A percentile compares a stretch with the other conserved stretches of the same genome.
phyloP scores from a whole-genome alignment of 352 stramenopile genomes.

The Pythium rhizo-oryzae region DNA sequence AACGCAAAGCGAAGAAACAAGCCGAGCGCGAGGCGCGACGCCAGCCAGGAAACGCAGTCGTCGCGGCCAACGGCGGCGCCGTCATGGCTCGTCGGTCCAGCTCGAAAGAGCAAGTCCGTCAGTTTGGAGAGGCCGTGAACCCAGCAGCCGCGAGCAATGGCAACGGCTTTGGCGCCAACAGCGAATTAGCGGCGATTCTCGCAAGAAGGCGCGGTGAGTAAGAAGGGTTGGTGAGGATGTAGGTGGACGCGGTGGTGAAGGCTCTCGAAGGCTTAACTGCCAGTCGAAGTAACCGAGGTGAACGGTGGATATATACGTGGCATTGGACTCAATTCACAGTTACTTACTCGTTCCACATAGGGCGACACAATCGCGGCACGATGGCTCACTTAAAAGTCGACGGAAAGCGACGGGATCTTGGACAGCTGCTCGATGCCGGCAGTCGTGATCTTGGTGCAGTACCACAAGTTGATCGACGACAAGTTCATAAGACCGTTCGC shows the following conservation, averaged over 20 bases:
- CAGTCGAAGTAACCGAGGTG: background rate
- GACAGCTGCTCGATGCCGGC: conserved; percentile 52
- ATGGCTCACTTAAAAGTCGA: conserved; percentile 44
- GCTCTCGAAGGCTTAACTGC: background rate
- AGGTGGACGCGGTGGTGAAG: background rate
- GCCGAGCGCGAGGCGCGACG: conserved; percentile 71
- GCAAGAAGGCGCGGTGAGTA: conserved; percentile 58
- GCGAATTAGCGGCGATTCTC: conserved; percentile 79
- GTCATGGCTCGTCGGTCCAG: conserved; percentile 20
- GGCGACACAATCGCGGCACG: no score
- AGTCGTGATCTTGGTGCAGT: conserved; percentile 78
- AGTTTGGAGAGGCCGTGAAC: conserved; percentile 73
- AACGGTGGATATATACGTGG: background rate
- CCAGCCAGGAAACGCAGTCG: conserved; percentile 22
- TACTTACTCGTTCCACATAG: background rate
- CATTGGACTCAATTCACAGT: background rate
- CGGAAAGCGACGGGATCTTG: conserved; percentile 45
- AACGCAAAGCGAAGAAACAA: conserved; percentile 90
- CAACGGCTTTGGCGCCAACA: conserved; percentile 51
- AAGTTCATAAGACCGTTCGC: conserved; percentile 45
- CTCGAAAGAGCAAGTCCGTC: conserved; percentile 63
- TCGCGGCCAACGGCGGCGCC: conserved; percentile 1
- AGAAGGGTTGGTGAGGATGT: conserved; percentile 2
- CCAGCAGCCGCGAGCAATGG: conserved; percentile 20
- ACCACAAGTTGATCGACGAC: conserved; percentile 76